These are phyloP conservation scores for Candolleomyces eurysporus DNA, from an alignment of 768 basidiomycete species.

Conservation along the genomic window DNA sequence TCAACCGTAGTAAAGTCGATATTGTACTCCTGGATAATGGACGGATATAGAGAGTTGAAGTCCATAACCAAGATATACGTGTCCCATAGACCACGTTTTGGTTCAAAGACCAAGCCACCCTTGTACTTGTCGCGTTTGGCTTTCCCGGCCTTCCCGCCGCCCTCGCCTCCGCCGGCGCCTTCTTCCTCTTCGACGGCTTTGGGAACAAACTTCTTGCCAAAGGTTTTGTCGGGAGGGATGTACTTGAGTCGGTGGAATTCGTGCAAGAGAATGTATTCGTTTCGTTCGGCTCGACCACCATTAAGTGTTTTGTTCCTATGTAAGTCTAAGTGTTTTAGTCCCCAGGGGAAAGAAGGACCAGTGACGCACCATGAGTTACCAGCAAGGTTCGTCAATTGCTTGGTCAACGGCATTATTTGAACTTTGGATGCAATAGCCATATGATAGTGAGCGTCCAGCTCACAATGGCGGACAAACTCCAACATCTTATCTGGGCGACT, in stretches of 20 bases:
- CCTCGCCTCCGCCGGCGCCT: conserved; percentile 34
- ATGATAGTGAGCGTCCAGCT: conserved; percentile 93
- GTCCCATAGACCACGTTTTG: conserved; percentile 95
- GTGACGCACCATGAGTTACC: conserved; percentile 88
- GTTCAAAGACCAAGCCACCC: conserved; percentile 96
- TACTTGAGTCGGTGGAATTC: conserved; percentile 97
- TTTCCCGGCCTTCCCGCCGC: conserved; percentile 52
- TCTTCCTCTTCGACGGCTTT: conserved; percentile 52
- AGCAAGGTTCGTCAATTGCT: conserved; percentile 91
- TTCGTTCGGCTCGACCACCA: conserved; percentile 96
- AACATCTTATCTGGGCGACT: conserved; percentile 74
- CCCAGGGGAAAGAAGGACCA: not conserved
- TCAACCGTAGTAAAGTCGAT: conserved; percentile 98
- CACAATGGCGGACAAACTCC: conserved; percentile 90
- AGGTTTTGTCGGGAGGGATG: conserved; percentile 93
- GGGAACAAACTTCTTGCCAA: conserved; percentile 66
- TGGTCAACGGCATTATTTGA: conserved; percentile 89
- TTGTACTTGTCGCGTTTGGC: conserved; percentile 93
- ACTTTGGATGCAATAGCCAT: conserved; percentile 97
- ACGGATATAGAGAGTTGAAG: conserved; percentile 98
- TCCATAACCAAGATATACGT: conserved; percentile 98
- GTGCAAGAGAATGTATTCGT: conserved; percentile 97
- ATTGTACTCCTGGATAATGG: conserved; percentile 99
- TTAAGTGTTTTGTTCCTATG: conserved; percentile 94
- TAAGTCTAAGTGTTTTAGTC: not conserved